Percentiles rank a stretch among this genome's conserved stretches.
Evolutionary conservation across 208 protist genomes (phyloP).

Genomic region (Leishmania mexicana): DNA sequence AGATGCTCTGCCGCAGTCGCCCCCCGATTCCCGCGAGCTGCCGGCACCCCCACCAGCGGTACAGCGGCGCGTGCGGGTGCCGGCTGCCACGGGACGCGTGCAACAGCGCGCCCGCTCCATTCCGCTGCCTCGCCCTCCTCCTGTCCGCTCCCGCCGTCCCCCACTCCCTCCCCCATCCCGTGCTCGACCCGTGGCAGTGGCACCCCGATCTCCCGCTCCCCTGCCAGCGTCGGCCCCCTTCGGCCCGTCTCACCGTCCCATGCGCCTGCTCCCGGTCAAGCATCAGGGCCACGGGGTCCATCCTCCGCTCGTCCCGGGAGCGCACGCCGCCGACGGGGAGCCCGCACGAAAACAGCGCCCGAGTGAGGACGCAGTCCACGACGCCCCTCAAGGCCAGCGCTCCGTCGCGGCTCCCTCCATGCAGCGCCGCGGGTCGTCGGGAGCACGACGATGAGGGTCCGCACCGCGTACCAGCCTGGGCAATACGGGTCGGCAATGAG

Average conservation of each 20-base stretch:
- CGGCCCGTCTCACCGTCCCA: neutral
- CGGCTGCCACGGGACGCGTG: neutral
- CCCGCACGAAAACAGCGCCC: neutral
- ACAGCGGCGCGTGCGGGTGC: too few relatives aligned
- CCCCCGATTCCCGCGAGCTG: neutral
- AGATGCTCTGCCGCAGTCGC: neutral
- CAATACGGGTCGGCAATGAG: neutral
- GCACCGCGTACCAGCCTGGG: neutral
- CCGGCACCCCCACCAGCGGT: neutral
- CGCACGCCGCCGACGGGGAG: neutral
- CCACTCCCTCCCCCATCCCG: neutral
- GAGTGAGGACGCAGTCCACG: neutral
- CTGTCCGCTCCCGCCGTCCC: too few relatives aligned
- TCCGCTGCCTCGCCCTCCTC: neutral
- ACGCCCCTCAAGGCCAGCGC: neutral
- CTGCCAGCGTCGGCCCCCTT: neutral
- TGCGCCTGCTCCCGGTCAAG: neutral
- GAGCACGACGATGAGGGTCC: neutral
- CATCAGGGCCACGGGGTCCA: neutral
- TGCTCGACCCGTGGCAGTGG: neutral
- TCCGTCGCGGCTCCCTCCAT: neutral
- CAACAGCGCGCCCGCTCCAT: neutral
- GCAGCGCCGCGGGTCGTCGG: neutral
- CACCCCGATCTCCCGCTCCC: neutral
- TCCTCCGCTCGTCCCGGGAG: neutral